Conservation (phyloP, 2,329 filamentous ascomycete genomes). For the Diplodia intermedia region DNA sequence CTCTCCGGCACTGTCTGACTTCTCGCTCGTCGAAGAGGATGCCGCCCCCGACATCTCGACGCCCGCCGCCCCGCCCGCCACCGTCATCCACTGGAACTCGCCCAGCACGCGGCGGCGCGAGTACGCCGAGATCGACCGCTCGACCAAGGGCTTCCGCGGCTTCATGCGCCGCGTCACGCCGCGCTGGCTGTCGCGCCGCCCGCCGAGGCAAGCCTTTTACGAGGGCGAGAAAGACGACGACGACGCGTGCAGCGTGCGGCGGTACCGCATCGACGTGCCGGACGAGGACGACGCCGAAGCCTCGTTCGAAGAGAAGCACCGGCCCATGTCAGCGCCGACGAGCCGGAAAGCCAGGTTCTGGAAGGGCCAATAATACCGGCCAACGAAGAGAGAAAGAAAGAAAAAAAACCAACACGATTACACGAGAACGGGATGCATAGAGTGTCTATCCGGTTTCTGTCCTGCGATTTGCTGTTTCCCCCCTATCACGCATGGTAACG, state of each 20-base stretch:
- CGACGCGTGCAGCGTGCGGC: conserved; percentile 47
- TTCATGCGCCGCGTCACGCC: conserved; percentile 44
- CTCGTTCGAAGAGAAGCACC: conserved; percentile 8
- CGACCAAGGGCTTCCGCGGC: conserved; percentile 48
- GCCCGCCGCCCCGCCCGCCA: conserved; percentile 36
- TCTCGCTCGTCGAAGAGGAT: conserved; percentile 3
- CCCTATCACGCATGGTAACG: not conserved
- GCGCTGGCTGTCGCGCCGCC: conserved; percentile 42
- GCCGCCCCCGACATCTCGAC: conserved; percentile 1
- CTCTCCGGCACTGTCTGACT: conserved; percentile 15
- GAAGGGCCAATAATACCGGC: not conserved
- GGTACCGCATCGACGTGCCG: conserved; percentile 46
- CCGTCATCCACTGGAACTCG: conserved; percentile 49
- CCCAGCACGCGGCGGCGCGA: conserved; percentile 44
- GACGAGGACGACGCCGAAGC: conserved; percentile 36
- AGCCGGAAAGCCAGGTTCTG: not conserved
- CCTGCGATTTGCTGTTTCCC: not conserved
- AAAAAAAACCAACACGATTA: not conserved
- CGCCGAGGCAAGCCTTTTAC: conserved; percentile 44
- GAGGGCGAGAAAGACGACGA: conserved; percentile 37
- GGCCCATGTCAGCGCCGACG: conserved; percentile 19
- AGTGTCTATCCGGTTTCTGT: conserved; percentile 7
- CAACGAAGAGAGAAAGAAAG: not conserved
- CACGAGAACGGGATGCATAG: conserved; percentile 19
- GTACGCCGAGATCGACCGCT: conserved; percentile 48